Conservation (phyloP, 148 eudicot genomes). For the Beta vulgaris region DNA sequence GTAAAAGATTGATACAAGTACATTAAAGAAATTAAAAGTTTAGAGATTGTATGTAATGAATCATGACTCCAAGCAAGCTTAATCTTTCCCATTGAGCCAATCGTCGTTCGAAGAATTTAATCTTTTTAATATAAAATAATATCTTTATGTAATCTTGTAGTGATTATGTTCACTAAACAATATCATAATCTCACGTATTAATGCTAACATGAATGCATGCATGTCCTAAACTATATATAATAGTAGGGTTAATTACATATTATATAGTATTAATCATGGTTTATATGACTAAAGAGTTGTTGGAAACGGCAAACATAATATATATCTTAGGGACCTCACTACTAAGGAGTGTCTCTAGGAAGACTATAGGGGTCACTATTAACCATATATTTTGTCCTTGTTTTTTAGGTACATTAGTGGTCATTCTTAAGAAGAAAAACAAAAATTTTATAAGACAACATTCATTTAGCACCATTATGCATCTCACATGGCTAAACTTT, state of each 20-base stretch:
- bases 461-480: constrained; percentile 38
- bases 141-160: constrained; percentile 8
- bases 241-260: too few species aligned
- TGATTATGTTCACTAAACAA: constrained; percentile 23
- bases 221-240: constrained; percentile 16
- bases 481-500: constrained; percentile 42
- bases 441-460: constrained; percentile 11
- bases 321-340: constrained; percentile 17
- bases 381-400: constrained; percentile 14
- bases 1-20: constrained; percentile 28
- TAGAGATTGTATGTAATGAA: not conserved
- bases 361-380: constrained; percentile 30
- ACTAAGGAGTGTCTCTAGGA: constrained; percentile 21
- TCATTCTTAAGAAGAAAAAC: not conserved
- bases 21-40: constrained; percentile 9
- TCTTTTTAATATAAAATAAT: not conserved
- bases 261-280: too few species aligned
- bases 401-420: constrained; percentile 9
- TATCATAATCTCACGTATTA: constrained; percentile 9
- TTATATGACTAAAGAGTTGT: too few species aligned
- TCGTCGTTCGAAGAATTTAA: constrained; percentile 17
- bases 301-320: too few species aligned
- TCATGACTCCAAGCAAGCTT: constrained; percentile 18
- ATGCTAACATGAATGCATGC: constrained; percentile 23
- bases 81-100: constrained; percentile 21